Evolutionary conservation across 352 stramenopile genomes (phyloP), one percentile per base, ranked within the genome.

Genomic region (Phytophthora boehmeriae): DNA sequence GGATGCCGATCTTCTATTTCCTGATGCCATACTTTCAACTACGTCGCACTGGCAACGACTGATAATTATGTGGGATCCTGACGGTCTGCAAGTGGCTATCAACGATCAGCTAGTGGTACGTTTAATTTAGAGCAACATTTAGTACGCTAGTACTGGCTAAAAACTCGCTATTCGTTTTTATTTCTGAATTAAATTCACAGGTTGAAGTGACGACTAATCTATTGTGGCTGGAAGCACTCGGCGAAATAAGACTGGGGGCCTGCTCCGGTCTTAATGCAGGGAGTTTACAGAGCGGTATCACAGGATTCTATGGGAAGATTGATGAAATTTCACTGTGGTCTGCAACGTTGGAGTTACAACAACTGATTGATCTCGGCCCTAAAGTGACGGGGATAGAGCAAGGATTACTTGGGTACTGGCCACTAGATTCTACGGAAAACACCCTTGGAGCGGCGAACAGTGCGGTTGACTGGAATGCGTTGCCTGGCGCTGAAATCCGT

Each of bases 301-400:
- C 63, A 3, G 46, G 54, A 23, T 77, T 73, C 43, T 59, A 63
- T 0, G 72, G 68, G 0, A 28, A 46, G 17, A 66, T 81, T 6
- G 73, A 81, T 32, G 68, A 81, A 49, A 9, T 78, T 10, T 81
- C 68, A 1, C 20, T 78, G 1, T 81, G 73, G 73, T 56, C 48
- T 2, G 28, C 8, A 13, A 17, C 22, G 1, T 46, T 71, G 16
- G 30, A 67, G 23, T 46, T 30, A 4, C 20, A 35, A 25, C 5
- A 30, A 2, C 17, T 63, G 6, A 2, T 22, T 17, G 23, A 28
- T 5, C 8, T 23, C 1, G 38, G 13, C n/a, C 14, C 20, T 1
- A 68, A 76, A 28, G 36, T 76, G 2, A 56, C 57, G 22, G 68
- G 62, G 2, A 17, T 60, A 20, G 73, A 81, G 22, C 11, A 45